Percentiles rank a stretch among this genome's conserved stretches.
phyloP scores from a whole-genome alignment of 1,139 yeast genomes.

The Torulaspora globosa region DNA sequence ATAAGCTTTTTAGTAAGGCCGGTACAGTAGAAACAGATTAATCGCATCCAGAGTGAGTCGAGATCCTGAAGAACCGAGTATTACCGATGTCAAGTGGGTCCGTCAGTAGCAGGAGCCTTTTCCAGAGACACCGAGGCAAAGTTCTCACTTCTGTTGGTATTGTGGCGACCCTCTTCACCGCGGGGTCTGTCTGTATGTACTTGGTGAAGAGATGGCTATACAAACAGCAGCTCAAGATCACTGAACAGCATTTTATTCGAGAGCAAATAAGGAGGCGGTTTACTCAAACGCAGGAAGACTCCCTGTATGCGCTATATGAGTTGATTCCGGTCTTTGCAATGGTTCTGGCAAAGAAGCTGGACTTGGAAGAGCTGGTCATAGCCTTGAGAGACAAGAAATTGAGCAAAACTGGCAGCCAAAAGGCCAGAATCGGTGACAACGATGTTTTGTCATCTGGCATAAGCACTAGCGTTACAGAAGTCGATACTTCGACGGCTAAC shows the following conservation, averaged over 20 bases:
- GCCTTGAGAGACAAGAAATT: constrained; percentile 29
- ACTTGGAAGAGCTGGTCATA: constrained; percentile 29
- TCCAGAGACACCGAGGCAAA: constrained; percentile 27
- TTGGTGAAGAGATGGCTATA: constrained; percentile 32
- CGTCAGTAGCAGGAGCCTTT: constrained; percentile 13
- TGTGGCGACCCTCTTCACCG: constrained; percentile 27
- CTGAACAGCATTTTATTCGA: constrained; percentile 71
- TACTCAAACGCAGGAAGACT: constrained; percentile 89
- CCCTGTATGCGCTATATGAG: constrained; percentile 78
- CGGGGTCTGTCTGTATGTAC: constrained; percentile 30
- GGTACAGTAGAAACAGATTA: neutral
- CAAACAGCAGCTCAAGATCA: constrained; percentile 45
- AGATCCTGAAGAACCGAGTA: neutral
- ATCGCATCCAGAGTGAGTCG: too few species aligned
- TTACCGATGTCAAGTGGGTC: constrained; percentile 3
- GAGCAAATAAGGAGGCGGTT: constrained; percentile 75
- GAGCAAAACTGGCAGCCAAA: constrained; percentile 14
- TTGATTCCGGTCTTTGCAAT: constrained; percentile 70
- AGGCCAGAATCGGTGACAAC: constrained; percentile 5
- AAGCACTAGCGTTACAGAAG: constrained; percentile 18
- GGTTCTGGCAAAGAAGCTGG: constrained; percentile 27
- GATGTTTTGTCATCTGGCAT: constrained; percentile 23
- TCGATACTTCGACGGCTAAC: constrained; percentile 11
- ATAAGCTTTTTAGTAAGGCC: neutral
- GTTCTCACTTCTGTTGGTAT: constrained; percentile 23